phyloP scores from a whole-genome alignment of 2,329 filamentous ascomycete genomes.

The Ophioceras dolichostomum region DNA sequence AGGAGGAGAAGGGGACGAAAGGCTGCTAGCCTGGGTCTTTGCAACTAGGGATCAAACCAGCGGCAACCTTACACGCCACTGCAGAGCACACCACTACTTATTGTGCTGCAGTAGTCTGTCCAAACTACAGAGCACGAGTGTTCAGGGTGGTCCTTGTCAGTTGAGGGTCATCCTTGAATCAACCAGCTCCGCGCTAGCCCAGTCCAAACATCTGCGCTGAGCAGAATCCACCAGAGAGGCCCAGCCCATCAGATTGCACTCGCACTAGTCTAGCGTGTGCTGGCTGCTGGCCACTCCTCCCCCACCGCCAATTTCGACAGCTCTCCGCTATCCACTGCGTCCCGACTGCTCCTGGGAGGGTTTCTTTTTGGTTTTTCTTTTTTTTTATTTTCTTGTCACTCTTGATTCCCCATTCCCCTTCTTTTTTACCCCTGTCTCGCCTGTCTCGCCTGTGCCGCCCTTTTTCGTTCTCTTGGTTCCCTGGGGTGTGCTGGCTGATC shows the following conservation, averaged over 20 bases:
- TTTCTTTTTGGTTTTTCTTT: no score
- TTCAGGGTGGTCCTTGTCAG: background rate
- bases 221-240: background rate
- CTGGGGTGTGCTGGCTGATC: constrained; percentile 5
- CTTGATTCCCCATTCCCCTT: no score
- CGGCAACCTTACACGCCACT: no score
- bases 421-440: no score
- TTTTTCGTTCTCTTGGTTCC: no score
- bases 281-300: background rate
- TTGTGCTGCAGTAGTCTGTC: no score
- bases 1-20: background rate
- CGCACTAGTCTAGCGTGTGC: constrained; percentile 3
- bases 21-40: background rate
- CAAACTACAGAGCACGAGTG: no score
- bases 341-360: no score
- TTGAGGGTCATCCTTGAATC: constrained; percentile 1
- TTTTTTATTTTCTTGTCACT: no score
- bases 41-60: background rate
- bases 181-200: background rate
- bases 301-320: constrained; percentile 5
- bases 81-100: no score
- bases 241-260: constrained; percentile 2
- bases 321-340: no score
- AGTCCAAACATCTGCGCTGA: background rate
- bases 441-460: no score